Evolutionary conservation across 192 early-diverging fungal genomes (phyloP), one percentile per base, ranked within the genome.

Genomic region (Dissophora globulifera): DNA sequence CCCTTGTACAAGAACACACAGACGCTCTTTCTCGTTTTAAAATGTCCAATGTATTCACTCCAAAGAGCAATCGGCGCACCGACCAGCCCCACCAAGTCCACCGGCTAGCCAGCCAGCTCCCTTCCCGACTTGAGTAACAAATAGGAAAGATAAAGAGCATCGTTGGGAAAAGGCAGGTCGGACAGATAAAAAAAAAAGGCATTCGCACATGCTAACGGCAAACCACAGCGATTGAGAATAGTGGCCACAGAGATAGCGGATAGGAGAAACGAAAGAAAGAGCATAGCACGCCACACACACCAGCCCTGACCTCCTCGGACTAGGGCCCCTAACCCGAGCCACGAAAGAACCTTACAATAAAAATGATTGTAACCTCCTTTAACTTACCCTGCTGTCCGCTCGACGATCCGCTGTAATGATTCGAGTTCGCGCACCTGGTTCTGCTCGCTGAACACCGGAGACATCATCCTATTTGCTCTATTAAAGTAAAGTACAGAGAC

Each of bases 341-440:
- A 43, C 4, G 52, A 31, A 23, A 32, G 5, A 35, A 42, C 47
- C 7, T 38, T 1, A 38, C 12, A 48, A 48, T 31, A 38, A 56
- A 11, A 42, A 40, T 2, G 20, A 50, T 35, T 32, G 29, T 22
- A 35, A n/a, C 47, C 15, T 7, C 23, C 3, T 8, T 12, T n/a
- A 29, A 52, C 72, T 50, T 76, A 76, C 72, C 72, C 72, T 42
- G 72, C 72, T 49, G 72, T 76, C 45, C 63, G 30, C 27, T 76
- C 72, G 16, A 76, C 72, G 41, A 76, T 76, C 11, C 72, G 62
- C 40, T 76, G 72, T 62, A 76, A 35, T 50, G 72, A 76, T 38
- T 76, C 63, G 45, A 76, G 53, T 54, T 76, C 72, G 10, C 72
- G 72, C 19, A 67, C 58, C 57, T 76, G 72, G 52, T 76, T 67